Evolutionary conservation across 306 rosid genomes (phyloP), one percentile per base, ranked within the genome.

Genomic region (Begonia masoniana): DNA sequence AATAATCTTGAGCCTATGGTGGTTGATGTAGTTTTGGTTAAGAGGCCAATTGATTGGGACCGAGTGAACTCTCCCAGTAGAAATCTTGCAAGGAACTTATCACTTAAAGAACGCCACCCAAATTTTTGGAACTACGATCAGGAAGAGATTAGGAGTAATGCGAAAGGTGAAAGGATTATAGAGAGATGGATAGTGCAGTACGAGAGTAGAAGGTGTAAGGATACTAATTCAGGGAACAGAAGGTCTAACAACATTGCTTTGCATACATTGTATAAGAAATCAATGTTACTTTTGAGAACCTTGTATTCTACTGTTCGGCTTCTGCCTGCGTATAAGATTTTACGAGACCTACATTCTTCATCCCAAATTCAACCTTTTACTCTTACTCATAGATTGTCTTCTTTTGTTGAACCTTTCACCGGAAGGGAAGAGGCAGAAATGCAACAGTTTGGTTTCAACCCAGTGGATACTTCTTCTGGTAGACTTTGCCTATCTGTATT

Each of bases 161-260:
- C 57, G 42, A 77, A 65, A 72, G 75, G 75, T 43, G 95, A 78
- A 49, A 85, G 61, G 80, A 76, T 85, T 67, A 54, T 89, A 21
- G 97, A 89, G 80, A 78, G 94, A 66, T 89, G 95, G 97, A 67
- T 82, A 15, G 43, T 89, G 66, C 87, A 71, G 57, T 85, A 78
- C 62, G 94, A 89, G 59, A 73, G 64, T 58, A 63, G 75, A 63
- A 85, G 69, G 43, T 74, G 72, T 60, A 59, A 56, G 68, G 82
- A 80, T 63, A 56, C 46, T 50, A 63, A 52, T 74, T 74, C 84
- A 3, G 62, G 77, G 11, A 72, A 59, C 62, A 82, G 83, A 68
- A 82, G 83, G 76, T 74, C 80, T 1, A 69, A 76, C 61, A 82
- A 57, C 42, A 68, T 24, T 65, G 71, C 74, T 51, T 57, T 78